A percentile compares a stretch with the other conserved stretches of the same genome.
Evolutionary conservation across 306 rosid species (phyloP).

Genomic region (Sicyos baderoa): DNA sequence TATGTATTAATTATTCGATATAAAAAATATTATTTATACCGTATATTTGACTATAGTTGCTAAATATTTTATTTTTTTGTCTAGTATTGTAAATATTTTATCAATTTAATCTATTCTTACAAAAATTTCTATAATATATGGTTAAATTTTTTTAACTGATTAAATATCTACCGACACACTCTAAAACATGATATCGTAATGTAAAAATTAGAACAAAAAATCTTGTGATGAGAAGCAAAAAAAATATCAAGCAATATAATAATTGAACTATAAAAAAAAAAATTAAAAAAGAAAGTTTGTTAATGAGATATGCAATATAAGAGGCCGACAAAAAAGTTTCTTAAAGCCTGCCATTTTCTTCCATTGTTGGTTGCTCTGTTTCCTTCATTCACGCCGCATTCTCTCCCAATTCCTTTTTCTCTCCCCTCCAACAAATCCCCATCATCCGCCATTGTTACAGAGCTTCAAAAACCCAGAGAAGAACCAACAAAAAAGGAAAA

Average conservation of each 20-base stretch:
- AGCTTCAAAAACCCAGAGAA: background rate
- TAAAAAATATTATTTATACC: too few species aligned
- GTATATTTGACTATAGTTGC: too few species aligned
- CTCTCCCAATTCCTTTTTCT: constrained; percentile 26
- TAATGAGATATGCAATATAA: background rate
- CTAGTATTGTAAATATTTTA: too few species aligned
- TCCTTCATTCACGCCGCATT: constrained; percentile 91
- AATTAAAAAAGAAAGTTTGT: background rate
- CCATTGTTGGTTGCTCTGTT: background rate
- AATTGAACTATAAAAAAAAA: background rate
- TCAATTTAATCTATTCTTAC: too few species aligned
- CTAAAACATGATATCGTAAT: background rate
- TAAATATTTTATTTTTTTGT: too few species aligned
- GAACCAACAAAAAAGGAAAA: background rate
- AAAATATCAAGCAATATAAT: background rate
- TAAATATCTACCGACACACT: background rate
- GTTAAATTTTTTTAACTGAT: too few species aligned
- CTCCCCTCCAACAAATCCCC: constrained; percentile 21
- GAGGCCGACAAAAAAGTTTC: background rate
- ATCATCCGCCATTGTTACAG: constrained; percentile 21
- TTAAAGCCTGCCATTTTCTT: background rate
- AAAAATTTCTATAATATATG: too few species aligned
- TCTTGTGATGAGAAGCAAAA: too few species aligned
- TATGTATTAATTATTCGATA: too few species aligned
- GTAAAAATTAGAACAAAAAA: background rate